phyloP scores from a whole-genome alignment of 495 filamentous ascomycete species.

The Melanomma pulvis-pyrius region DNA sequence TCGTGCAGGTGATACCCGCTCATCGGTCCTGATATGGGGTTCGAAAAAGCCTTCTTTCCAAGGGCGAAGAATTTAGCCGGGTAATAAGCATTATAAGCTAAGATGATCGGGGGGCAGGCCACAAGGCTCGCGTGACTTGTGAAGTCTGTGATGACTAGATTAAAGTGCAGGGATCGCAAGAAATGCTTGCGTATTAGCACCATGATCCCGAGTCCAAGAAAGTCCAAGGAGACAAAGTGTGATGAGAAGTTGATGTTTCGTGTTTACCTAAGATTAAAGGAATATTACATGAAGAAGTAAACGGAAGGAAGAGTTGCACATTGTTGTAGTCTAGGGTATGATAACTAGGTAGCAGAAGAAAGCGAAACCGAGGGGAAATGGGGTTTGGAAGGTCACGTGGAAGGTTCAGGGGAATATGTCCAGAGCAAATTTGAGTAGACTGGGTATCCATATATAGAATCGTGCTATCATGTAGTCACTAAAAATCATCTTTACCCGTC shows the following conservation, averaged over 20 bases:
- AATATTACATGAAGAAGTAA: background rate
- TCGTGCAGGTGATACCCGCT: background rate
- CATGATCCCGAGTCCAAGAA: background rate
- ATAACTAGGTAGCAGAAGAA: no score
- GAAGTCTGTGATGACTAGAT: conserved; percentile 3
- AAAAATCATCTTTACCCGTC: background rate
- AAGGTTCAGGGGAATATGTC: background rate
- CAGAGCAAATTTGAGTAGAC: background rate
- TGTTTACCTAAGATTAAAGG: background rate
- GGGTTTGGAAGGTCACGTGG: background rate
- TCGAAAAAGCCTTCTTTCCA: conserved; percentile 14
- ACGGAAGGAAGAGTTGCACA: background rate
- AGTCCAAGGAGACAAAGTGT: background rate
- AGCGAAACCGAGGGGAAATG: background rate
- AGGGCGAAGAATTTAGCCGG: conserved; percentile 17
- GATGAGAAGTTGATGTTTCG: background rate
- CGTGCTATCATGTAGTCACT: background rate
- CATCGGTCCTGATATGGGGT: conserved; percentile 1
- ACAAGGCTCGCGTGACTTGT: conserved; percentile 6
- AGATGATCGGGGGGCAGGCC: background rate
- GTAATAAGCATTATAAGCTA: conserved; percentile 9
- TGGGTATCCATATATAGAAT: background rate
- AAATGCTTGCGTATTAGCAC: background rate
- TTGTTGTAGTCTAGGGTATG: no score
- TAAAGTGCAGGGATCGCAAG: background rate